These are phyloP conservation scores for Otatea glauca DNA, from an alignment of 176 grass and related monocot genomes.

Conservation along the genomic window DNA sequence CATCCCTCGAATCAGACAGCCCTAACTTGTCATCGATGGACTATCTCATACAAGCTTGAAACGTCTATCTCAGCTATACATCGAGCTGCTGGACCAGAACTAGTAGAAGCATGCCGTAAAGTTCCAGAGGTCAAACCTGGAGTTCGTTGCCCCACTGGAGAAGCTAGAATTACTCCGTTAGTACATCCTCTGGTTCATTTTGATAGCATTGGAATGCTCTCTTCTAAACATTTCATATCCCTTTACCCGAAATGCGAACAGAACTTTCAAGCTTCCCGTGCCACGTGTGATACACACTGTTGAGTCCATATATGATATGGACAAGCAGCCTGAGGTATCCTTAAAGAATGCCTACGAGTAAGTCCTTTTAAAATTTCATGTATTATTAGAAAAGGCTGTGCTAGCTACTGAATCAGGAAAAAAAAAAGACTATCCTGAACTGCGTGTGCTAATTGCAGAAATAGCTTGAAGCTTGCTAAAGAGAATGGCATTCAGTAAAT, in stretches of 20 bases:
- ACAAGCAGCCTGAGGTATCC: constrained; percentile 65
- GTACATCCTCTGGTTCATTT: constrained; percentile 43
- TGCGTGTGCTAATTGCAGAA: constrained; percentile 65
- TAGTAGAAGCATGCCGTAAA: constrained; percentile 69
- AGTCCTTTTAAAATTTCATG: not conserved
- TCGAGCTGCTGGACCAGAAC: constrained; percentile 86
- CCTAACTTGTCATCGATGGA: not conserved
- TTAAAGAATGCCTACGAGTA: constrained; percentile 87
- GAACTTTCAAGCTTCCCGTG: constrained; percentile 81
- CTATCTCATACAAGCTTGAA: constrained; percentile 8
- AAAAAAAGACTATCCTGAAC: constrained; percentile 26
- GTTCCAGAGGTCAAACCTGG: constrained; percentile 71
- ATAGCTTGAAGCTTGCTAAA: constrained; percentile 92
- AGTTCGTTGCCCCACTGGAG: constrained; percentile 85
- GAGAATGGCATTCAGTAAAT: constrained; percentile 86
- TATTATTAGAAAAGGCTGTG: constrained; percentile 7
- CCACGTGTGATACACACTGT: constrained; percentile 89
- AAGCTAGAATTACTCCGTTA: constrained; percentile 90
- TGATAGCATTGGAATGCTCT: constrained; percentile 10
- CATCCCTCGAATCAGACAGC: too few species aligned
- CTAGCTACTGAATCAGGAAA: constrained; percentile 26
- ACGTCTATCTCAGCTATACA: constrained; percentile 73
- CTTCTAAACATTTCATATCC: not conserved
- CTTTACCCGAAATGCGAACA: constrained; percentile 39
- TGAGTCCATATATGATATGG: constrained; percentile 80